phyloP scores from a whole-genome alignment of 495 filamentous ascomycete species.

The Talaromyces proteolyticus region DNA sequence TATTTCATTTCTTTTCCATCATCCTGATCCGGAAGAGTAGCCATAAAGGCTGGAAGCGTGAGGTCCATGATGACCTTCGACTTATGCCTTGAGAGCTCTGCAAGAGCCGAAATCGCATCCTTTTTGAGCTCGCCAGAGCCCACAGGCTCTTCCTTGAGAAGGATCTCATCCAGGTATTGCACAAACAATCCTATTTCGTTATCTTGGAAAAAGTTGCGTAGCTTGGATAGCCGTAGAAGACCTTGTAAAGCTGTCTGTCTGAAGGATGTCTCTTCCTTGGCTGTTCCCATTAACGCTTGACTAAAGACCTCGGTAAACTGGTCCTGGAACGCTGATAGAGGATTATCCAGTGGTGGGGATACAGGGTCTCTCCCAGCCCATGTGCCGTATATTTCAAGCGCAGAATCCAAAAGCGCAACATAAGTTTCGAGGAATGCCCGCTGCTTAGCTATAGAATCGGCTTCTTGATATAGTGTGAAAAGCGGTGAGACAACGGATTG shows the following conservation, averaged over 20 bases:
- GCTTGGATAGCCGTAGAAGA: constrained; percentile 48
- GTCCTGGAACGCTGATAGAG: constrained; percentile 53
- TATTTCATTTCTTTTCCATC: constrained; percentile 38
- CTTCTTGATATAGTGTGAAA: constrained; percentile 57
- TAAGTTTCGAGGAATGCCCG: constrained; percentile 61
- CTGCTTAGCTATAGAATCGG: constrained; percentile 61
- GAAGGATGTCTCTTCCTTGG: constrained; percentile 62
- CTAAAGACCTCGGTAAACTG: constrained; percentile 55
- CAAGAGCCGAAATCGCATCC: constrained; percentile 57
- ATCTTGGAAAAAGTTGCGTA: constrained; percentile 54
- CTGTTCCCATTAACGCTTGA: constrained; percentile 53
- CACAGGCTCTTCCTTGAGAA: constrained; percentile 52
- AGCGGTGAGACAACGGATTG: constrained; percentile 53
- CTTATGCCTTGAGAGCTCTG: constrained; percentile 60
- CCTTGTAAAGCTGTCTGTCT: constrained; percentile 54
- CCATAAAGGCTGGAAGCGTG: constrained; percentile 69
- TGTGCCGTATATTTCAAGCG: constrained; percentile 50
- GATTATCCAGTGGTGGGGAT: constrained; percentile 33
- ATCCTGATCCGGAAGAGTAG: constrained; percentile 57
- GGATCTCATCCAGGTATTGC: constrained; percentile 59
- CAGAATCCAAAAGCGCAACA: constrained; percentile 51
- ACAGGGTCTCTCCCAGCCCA: constrained; percentile 41
- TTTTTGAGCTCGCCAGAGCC: constrained; percentile 54
- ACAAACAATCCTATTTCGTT: constrained; percentile 59
- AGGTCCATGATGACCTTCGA: constrained; percentile 64